phyloP scores from a whole-genome alignment of 2,329 filamentous ascomycete genomes.

The Drechmeria coniospora region DNA sequence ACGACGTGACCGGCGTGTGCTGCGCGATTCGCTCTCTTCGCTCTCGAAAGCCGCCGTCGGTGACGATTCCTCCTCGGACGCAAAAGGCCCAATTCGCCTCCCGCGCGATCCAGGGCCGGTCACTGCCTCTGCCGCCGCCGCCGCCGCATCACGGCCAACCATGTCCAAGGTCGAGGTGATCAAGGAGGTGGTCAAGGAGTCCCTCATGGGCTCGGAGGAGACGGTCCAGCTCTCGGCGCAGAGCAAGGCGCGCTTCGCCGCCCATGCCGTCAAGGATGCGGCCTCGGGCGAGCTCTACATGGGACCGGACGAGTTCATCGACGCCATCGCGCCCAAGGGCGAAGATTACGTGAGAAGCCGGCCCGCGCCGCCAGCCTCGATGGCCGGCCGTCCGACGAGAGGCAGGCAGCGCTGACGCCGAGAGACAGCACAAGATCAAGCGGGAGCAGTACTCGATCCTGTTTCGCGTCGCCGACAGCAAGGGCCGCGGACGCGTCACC shows the following conservation, averaged over 20 bases:
- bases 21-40: no score
- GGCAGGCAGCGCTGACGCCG: not conserved
- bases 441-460: constrained; percentile 90
- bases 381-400: not conserved
- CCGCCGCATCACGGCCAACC: constrained; percentile 4
- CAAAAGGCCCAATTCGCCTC: no score
- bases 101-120: no score
- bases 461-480: constrained; percentile 78
- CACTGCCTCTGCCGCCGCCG: not conserved
- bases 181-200: constrained; percentile 64
- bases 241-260: constrained; percentile 60
- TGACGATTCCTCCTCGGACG: no score
- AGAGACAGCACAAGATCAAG: constrained; percentile 96
- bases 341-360: constrained; percentile 73
- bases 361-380: not conserved
- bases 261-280: constrained; percentile 61
- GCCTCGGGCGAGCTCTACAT: constrained; percentile 65
- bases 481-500: constrained; percentile 54
- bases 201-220: constrained; percentile 49
- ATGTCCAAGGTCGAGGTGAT: constrained; percentile 31
- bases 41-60: no score
- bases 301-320: constrained; percentile 73
- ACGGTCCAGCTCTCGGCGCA: constrained; percentile 53
- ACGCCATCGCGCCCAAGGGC: constrained; percentile 70
- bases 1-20: no score